Conservation (phyloP, 176 grass and related monocot genomes). For the Echinochloa phyllopogon region DNA sequence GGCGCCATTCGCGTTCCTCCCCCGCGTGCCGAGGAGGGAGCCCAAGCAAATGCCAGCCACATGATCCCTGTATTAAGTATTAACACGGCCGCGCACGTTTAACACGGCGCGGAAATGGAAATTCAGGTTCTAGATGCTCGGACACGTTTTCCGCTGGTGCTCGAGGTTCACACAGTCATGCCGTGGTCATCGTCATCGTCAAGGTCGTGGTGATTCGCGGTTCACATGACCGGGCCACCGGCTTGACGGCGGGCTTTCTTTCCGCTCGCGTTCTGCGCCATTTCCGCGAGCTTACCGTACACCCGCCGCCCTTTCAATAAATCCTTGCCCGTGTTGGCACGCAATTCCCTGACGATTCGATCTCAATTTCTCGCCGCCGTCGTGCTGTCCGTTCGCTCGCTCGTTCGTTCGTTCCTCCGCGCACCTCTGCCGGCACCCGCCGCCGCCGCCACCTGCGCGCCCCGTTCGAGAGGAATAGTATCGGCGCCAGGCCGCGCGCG, state of each 20-base stretch:
- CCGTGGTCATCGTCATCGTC: neutral
- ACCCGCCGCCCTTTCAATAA: neutral
- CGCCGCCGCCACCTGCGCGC: neutral
- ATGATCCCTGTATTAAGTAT: too few relatives aligned
- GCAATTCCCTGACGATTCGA: neutral
- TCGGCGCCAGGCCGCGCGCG: neutral
- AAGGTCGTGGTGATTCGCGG: neutral
- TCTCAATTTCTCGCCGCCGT: neutral
- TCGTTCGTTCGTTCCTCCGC: neutral
- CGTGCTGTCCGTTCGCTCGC: neutral
- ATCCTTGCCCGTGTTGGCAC: neutral
- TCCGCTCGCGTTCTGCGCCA: slow-evolving; percentile 1
- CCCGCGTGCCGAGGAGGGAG: too few relatives aligned
- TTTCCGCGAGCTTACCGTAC: neutral
- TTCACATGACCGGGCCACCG: slow-evolving; percentile 26
- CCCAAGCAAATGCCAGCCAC: too few relatives aligned
- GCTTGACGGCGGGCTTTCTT: too few relatives aligned
- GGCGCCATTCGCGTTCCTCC: too few relatives aligned
- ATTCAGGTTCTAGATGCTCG: too few relatives aligned
- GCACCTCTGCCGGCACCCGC: neutral
- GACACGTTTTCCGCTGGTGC: neutral
- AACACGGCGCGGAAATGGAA: too few relatives aligned
- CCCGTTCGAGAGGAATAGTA: neutral
- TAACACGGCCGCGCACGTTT: too few relatives aligned
- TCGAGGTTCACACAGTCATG: neutral